Percentiles rank a stretch among this genome's conserved stretches.
These are phyloP conservation scores for Linnemannia hyalina DNA, from an alignment of 192 early-diverging fungal genomes.

Conservation along the genomic window DNA sequence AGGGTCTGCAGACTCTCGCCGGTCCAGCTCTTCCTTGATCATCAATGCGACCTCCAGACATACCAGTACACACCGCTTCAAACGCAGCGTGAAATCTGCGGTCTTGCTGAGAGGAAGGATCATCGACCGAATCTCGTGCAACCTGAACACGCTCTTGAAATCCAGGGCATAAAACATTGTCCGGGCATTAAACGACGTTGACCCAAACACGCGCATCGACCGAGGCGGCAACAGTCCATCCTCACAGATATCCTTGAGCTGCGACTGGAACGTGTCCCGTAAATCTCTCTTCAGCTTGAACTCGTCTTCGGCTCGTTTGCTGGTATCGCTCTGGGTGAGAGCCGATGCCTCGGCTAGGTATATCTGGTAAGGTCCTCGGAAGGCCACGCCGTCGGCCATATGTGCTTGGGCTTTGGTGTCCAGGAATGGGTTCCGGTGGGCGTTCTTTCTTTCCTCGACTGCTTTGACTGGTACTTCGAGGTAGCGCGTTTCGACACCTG, in stretches of 20 bases:
- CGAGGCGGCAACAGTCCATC: neutral
- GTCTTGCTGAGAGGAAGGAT: slow-evolving; percentile 7
- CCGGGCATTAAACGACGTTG: neutral
- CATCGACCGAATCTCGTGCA: slow-evolving; percentile 5
- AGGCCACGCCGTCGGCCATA: slow-evolving; percentile 6
- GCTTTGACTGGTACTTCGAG: slow-evolving; percentile 16
- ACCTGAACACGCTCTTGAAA: neutral
- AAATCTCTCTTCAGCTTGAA: slow-evolving; percentile 22
- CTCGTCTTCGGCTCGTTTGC: neutral
- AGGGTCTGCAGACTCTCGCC: neutral
- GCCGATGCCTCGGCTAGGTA: slow-evolving; percentile 16
- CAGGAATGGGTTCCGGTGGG: neutral
- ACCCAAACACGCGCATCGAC: slow-evolving; percentile 9
- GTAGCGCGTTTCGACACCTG: neutral
- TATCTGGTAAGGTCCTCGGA: neutral
- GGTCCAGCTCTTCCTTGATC: slow-evolving; percentile 3
- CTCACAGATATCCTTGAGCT: slow-evolving; percentile 1
- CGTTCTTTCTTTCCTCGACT: slow-evolving; percentile 7
- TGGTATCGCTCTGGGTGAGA: neutral
- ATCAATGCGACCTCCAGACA: slow-evolving; percentile 8
- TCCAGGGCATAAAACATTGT: slow-evolving; percentile 16
- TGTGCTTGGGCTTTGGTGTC: slow-evolving; percentile 14
- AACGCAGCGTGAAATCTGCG: neutral
- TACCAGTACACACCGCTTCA: neutral
- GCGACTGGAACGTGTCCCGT: neutral